phyloP scores from a whole-genome alignment of 306 rosid species.

The Dalbergia cultrata region DNA sequence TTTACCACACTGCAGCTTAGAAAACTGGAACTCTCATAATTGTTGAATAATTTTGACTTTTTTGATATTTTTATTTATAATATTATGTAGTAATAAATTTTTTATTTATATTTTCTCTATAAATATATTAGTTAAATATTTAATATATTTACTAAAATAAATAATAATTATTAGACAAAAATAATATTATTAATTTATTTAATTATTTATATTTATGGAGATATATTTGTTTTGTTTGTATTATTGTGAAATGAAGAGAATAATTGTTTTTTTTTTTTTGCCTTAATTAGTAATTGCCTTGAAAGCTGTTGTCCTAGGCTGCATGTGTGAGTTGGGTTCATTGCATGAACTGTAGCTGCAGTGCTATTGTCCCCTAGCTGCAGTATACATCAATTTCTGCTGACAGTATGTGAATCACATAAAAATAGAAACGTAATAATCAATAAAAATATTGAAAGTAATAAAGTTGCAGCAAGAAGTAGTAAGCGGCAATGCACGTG shows the following conservation, averaged over 20 bases:
- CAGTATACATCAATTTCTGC: constrained; percentile 49
- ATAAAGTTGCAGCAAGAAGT: constrained; percentile 22
- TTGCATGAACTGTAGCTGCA: constrained; percentile 46
- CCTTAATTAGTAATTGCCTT: not conserved
- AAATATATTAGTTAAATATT: no score
- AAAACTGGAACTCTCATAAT: no score
- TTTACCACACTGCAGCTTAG: no score
- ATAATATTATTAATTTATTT: no score
- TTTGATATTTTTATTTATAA: no score
- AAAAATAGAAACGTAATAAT: not conserved
- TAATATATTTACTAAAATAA: no score
- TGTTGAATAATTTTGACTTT: no score
- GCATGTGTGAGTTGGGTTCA: constrained; percentile 49
- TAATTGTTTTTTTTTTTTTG: not conserved
- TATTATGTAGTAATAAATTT: no score
- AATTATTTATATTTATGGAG: no score
- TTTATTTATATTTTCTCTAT: no score
- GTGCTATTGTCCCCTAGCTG: constrained; percentile 39
- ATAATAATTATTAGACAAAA: no score
- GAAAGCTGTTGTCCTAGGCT: constrained; percentile 35
- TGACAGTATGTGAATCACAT: constrained; percentile 45
- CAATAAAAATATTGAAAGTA: not conserved
- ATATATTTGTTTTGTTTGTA: no score
- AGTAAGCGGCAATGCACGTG: not conserved
- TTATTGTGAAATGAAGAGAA: not conserved